These are phyloP conservation scores for Peltaster fructicola DNA, from an alignment of 2,329 filamentous ascomycete genomes.

Conservation along the genomic window DNA sequence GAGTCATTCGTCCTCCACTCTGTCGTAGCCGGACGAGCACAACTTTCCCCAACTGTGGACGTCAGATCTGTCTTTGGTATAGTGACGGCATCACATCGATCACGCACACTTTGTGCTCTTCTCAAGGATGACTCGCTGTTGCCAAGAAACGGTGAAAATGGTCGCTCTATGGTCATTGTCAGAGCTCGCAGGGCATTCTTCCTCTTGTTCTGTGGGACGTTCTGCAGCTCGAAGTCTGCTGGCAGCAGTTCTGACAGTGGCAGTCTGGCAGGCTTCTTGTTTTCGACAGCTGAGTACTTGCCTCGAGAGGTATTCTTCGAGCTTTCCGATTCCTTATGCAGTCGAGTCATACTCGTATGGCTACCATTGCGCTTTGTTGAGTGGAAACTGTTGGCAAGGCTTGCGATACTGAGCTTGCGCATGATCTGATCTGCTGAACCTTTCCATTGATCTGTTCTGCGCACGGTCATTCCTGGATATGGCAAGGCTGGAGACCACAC, in stretches of 20 bases:
- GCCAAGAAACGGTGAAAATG: slow-evolving; percentile 15
- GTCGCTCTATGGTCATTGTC: slow-evolving; percentile 19
- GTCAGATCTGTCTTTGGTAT: too few relatives aligned
- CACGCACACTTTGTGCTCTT: slow-evolving; percentile 16
- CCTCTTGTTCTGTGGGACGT: slow-evolving; percentile 10
- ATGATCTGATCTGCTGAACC: slow-evolving; percentile 75
- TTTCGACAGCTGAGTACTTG: too few relatives aligned
- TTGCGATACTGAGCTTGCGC: slow-evolving; percentile 69
- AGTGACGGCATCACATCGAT: slow-evolving; percentile 2
- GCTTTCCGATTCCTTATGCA: slow-evolving; percentile 13
- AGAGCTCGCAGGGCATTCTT: slow-evolving; percentile 14
- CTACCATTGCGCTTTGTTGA: slow-evolving; percentile 55
- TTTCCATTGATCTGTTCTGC: slow-evolving; percentile 50
- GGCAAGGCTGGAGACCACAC: slow-evolving; percentile 73
- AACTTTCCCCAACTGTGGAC: too few relatives aligned
- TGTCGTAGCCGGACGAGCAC: too few relatives aligned
- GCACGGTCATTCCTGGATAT: slow-evolving; percentile 61
- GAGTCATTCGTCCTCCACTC: too few relatives aligned
- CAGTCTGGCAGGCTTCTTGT: slow-evolving; percentile 2
- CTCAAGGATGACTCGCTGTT: slow-evolving; percentile 9
- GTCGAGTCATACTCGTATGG: slow-evolving; percentile 23
- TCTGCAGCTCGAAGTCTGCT: slow-evolving; percentile 28
- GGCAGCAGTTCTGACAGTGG: slow-evolving; percentile 20
- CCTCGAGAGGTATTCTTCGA: slow-evolving; percentile 1
- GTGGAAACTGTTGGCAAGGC: slow-evolving; percentile 58